Evolutionary conservation across 768 basidiomycete species (phyloP).

Genomic region (Suillus tomentosus): DNA sequence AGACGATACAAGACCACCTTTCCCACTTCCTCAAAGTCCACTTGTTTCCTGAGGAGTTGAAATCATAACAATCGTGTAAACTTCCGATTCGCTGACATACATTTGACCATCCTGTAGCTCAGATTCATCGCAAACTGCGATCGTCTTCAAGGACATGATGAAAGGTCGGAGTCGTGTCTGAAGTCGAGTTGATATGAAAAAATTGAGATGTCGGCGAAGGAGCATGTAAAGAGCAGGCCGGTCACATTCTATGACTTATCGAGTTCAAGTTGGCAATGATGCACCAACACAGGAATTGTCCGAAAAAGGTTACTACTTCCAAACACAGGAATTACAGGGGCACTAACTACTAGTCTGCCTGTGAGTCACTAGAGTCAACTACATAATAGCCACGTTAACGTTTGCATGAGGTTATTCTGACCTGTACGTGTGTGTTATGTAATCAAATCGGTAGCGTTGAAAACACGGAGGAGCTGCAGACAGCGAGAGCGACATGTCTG

Average conservation of each 20-base stretch:
- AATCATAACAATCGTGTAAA: neutral
- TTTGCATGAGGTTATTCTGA: too few relatives aligned
- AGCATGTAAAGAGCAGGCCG: neutral
- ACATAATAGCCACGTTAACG: too few relatives aligned
- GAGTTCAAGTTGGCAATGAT: neutral
- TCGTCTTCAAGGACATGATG: constrained; percentile 40
- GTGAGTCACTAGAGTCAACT: too few relatives aligned
- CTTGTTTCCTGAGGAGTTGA: constrained; percentile 67
- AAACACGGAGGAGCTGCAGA: neutral
- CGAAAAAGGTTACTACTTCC: neutral
- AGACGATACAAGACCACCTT: constrained; percentile 79
- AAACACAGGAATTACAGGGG: neutral
- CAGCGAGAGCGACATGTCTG: neutral
- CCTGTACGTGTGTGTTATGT: constrained; percentile 1
- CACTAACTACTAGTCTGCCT: neutral
- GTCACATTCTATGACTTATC: neutral
- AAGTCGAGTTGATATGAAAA: constrained; percentile 1
- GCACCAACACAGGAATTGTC: neutral
- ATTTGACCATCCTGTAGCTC: constrained; percentile 59
- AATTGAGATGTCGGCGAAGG: neutral
- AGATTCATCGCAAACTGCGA: constrained; percentile 49
- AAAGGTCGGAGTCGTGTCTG: neutral
- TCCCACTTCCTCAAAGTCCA: constrained; percentile 70
- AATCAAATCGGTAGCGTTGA: neutral
- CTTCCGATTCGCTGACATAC: constrained; percentile 32